Base-by-base conservation (phyloP, 2,329 filamentous ascomycete genomes). In the Tolypocladium endophyticum region DNA sequence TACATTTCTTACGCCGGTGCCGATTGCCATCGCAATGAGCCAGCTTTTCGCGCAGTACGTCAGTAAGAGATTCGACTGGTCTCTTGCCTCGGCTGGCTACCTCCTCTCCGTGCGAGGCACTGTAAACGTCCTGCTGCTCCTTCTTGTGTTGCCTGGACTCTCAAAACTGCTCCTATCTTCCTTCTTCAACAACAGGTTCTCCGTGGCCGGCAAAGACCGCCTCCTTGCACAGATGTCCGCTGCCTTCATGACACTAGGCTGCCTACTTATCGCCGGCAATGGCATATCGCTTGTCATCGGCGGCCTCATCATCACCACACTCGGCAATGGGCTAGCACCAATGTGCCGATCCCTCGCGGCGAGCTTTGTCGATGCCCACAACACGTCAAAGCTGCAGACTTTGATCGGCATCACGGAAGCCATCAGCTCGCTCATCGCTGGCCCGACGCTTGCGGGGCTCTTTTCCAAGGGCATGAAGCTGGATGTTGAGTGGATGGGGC, bases 381-480 rank as follows among this genome's bases (percentile, higher is more conserved):
- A 68, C 56, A 68, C 64, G 18, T 65, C 64, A 9, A 64, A 68
- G 30, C 59, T 71, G n/a, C 68, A 69, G 58, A 68, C 68, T 6
- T 62, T 71, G n/a, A 64, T 67, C 23, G 64, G 65, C 59, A 69
- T 69, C 55, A 60, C 65, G 12, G 66, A 69, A 62, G 66, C 65
- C 5, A 50, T 63, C 11, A 65, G 68, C 36, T 60, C 60, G 36
- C 60, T 71, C 14, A 58, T 66, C 33, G 64, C 63, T 2, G 67
- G 65, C 1, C 67, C 69, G n/a, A 54, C 65, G 11, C 60, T 71
- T 35, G 67, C 68, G 11, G 65, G 67, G 64, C 41, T 63, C 3
- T 70, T 71, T 53, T 65, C 63, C 3, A 47, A 55, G 7, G 67
- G 69, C 16, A 63, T 71, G 63, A 36, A 56, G 28, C 50, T 64